Percentiles rank a stretch among this genome's conserved stretches.
Evolutionary conservation across 495 filamentous ascomycete species (phyloP).

Genomic region (Melanomma pulvis-pyrius): DNA sequence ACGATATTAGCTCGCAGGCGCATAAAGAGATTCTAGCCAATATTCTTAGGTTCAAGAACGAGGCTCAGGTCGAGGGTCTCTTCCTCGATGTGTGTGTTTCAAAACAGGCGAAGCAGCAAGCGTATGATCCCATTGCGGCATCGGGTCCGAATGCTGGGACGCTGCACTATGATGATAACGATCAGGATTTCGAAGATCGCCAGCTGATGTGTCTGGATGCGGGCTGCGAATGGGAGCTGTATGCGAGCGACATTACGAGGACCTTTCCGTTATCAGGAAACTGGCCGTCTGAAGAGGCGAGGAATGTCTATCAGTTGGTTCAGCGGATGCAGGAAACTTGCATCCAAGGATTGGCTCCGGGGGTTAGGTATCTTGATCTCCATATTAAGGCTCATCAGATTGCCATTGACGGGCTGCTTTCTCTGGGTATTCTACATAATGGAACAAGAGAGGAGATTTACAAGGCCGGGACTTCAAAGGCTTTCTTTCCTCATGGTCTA

Average conservation of each 20-base stretch:
- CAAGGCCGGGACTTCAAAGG: constrained; percentile 65
- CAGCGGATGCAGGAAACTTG: constrained; percentile 81
- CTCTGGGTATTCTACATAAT: constrained; percentile 65
- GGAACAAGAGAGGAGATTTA: constrained; percentile 67
- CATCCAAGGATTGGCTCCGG: constrained; percentile 66
- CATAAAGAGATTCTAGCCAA: constrained; percentile 68
- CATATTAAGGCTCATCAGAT: constrained; percentile 73
- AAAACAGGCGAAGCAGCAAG: constrained; percentile 71
- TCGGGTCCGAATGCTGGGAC: constrained; percentile 76
- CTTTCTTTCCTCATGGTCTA: constrained; percentile 90
- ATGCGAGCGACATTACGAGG: constrained; percentile 88
- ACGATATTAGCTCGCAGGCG: constrained; percentile 71
- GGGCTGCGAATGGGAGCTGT: constrained; percentile 80
- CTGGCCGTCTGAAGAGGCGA: constrained; percentile 65
- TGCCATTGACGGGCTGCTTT: constrained; percentile 68
- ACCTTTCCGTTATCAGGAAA: constrained; percentile 73
- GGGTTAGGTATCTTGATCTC: constrained; percentile 66
- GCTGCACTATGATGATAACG: constrained; percentile 83
- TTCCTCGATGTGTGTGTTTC: constrained; percentile 73
- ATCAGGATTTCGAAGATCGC: constrained; percentile 65
- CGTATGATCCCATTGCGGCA: constrained; percentile 85
- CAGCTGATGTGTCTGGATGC: constrained; percentile 84
- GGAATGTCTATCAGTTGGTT: constrained; percentile 74
- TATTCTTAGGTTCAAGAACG: constrained; percentile 66
- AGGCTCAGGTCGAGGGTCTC: constrained; percentile 78